phyloP scores from a whole-genome alignment of 1,284 basidiomycete species.

The Coriolopsis trogii region DNA sequence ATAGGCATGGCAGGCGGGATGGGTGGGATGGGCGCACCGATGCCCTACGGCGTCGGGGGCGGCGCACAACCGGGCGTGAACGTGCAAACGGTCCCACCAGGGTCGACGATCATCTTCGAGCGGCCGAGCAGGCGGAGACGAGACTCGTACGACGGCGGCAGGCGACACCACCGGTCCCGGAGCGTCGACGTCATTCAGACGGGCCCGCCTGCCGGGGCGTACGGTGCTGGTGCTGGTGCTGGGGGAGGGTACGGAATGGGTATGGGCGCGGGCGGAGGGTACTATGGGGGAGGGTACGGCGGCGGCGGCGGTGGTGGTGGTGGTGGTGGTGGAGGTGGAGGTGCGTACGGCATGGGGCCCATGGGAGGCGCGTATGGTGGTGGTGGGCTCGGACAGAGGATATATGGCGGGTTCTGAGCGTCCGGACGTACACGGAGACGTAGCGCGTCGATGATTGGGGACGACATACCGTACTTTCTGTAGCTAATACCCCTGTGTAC shows the following conservation, averaged over 20 bases:
- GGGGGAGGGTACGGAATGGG: not conserved
- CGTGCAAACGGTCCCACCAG: conserved; percentile 15
- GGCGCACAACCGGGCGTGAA: conserved; percentile 1
- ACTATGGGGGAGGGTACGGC: no score
- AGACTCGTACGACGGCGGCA: conserved; percentile 6
- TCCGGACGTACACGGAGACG: no score
- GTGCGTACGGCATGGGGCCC: no score
- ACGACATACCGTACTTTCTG: no score
- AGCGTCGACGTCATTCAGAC: conserved; percentile 16
- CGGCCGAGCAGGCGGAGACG: conserved; percentile 5
- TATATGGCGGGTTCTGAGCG: no score
- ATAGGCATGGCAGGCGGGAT: not conserved
- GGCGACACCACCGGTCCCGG: conserved; percentile 23
- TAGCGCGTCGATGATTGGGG: no score
- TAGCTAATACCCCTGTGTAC: no score
- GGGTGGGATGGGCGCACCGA: not conserved
- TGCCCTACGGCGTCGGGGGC: not conserved
- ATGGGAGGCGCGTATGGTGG: no score
- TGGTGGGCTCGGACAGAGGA: no score
- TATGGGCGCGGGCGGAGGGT: no score
- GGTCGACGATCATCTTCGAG: conserved; percentile 26
- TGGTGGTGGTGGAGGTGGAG: no score
- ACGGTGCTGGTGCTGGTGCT: not conserved
- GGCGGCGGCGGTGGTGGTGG: no score
- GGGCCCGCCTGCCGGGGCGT: not conserved